phyloP scores from a whole-genome alignment of 129 eudicot species.

The Chrysanthemum seticuspe region DNA sequence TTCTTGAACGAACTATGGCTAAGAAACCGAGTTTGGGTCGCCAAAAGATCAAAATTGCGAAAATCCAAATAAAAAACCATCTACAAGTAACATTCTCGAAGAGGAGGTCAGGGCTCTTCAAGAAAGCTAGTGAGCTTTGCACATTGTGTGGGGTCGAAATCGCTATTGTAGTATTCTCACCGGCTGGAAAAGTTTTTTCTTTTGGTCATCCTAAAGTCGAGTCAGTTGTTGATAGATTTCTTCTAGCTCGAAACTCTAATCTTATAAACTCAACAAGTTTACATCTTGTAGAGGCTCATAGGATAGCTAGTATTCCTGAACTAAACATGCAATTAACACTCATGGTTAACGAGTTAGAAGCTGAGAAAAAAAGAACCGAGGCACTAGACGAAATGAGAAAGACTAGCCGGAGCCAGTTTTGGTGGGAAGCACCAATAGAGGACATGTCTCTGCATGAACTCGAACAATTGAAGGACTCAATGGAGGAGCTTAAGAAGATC shows the following conservation, averaged over 20 bases:
- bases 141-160: constrained; percentile 67
- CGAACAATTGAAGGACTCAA: constrained; percentile 40
- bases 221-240: too few species aligned
- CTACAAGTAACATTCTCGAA: too few species aligned
- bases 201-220: too few species aligned
- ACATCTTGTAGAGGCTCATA: too few species aligned
- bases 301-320: too few species aligned
- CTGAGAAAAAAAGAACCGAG: constrained; percentile 50
- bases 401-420: too few species aligned
- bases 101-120: too few species aligned
- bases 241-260: too few species aligned
- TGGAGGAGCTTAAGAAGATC: too few species aligned
- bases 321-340: too few species aligned
- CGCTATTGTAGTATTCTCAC: constrained; percentile 45
- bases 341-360: constrained; percentile 34
- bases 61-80: constrained; percentile 50
- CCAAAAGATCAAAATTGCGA: constrained; percentile 34
- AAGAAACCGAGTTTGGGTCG: constrained; percentile 38
- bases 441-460: constrained; percentile 44
- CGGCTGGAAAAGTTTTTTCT: too few species aligned
- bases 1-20: constrained; percentile 30
- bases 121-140: constrained; percentile 48
- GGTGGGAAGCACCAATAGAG: constrained; percentile 28
- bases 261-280: too few species aligned
- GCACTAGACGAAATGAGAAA: background rate